Base-by-base conservation (phyloP, 2,329 filamentous ascomycete genomes). In the Xylaria sp. region DNA sequence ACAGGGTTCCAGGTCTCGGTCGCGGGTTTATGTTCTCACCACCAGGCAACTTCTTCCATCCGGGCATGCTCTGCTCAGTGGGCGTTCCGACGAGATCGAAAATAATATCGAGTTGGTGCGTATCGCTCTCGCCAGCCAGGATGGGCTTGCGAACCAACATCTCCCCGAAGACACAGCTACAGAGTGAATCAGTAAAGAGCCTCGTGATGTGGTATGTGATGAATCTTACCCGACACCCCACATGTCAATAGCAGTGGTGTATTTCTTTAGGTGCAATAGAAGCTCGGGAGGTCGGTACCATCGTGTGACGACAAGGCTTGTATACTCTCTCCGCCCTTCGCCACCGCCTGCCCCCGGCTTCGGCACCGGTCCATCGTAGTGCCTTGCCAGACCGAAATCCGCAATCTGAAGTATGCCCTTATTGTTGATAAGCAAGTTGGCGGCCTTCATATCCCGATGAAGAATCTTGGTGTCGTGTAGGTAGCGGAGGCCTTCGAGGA, bases 401-500 rank as follows among this genome's bases (percentile, higher is more conserved):
- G 92, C 94, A 73, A 99, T 97, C 72, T 97, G 93, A 9, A 99
- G 82, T 51, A 96, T 88, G 19, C 94, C 94, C 50, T 86, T 82
- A 73, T 99, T 97, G 76, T 90, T 96, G 74, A 99, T 99, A 54
- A 99, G 84, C 26, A 99, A 81, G 70, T 99, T 99, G 67, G 94
- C 94, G 2, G 94, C 94, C 77, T 99, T 99, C 92, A 99, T 97
- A 68, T 99, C 94, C 69, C 94, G 88, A 71, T 99, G 94, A 20
- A 99, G 78, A 60, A 99, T 97, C 66, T 89, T 83, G 68, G 83
- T 91, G 59, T 92, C 90, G 76, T 99, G 94, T 40, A 99, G 80
- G 73, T 97, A 99, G 59, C 85, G 84, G 37, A 97, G 79, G 2
- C 94, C 94, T 68, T 96, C 88, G 46, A 99, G 83, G 24, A 99